phyloP scores from a whole-genome alignment of 768 basidiomycete genomes.

The Hygrocybe coccinea region DNA sequence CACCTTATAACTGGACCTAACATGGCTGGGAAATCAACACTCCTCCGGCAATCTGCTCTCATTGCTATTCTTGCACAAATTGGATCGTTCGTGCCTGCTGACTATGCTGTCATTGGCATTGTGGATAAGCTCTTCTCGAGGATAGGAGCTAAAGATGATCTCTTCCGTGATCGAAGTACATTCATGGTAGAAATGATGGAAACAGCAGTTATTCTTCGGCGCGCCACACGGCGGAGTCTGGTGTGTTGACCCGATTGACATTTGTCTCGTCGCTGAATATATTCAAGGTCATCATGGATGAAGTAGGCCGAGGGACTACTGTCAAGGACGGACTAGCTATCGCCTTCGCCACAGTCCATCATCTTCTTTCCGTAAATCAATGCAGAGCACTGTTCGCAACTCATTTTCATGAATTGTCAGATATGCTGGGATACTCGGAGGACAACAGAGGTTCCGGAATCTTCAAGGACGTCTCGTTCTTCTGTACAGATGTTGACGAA shows the following conservation, averaged over 20 bases:
- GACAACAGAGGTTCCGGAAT: constrained; percentile 39
- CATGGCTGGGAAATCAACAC: constrained; percentile 93
- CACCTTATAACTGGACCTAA: constrained; percentile 93
- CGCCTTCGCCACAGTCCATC: constrained; percentile 85
- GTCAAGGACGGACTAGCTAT: constrained; percentile 89
- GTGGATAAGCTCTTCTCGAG: constrained; percentile 92
- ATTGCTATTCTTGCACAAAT: constrained; percentile 87
- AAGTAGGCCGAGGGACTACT: constrained; percentile 96
- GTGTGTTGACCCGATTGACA: constrained; percentile 40
- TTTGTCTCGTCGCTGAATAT: background rate
- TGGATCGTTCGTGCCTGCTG: constrained; percentile 92
- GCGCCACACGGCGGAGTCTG: constrained; percentile 78
- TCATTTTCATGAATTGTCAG: constrained; percentile 93
- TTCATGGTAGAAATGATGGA: constrained; percentile 99
- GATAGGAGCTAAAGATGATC: constrained; percentile 90
- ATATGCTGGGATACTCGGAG: constrained; percentile 66
- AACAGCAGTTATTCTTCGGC: constrained; percentile 82
- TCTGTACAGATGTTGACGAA: constrained; percentile 85
- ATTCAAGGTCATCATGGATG: constrained; percentile 93
- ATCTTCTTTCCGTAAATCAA: constrained; percentile 63
- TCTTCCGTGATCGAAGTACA: constrained; percentile 89
- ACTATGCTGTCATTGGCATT: constrained; percentile 71
- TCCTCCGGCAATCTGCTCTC: constrained; percentile 86
- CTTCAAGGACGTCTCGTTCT: constrained; percentile 70
- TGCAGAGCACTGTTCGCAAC: constrained; percentile 94